Base-by-base conservation (phyloP, 176 grass and related monocot genomes). In the Themeda triandra region DNA sequence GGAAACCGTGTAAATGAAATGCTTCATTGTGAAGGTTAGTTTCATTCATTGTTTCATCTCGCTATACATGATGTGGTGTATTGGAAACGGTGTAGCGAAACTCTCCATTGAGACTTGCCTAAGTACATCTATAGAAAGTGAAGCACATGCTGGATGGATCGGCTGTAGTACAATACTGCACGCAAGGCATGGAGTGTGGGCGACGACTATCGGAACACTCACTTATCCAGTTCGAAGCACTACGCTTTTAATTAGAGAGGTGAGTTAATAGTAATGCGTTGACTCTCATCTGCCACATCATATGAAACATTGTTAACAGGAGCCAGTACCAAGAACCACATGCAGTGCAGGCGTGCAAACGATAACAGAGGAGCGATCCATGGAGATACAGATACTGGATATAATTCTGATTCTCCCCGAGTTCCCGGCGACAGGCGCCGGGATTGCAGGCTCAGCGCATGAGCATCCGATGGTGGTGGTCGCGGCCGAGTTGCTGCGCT, bases 391-490 rank as follows among this genome's bases (percentile, higher is more conserved):
- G 29, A 8, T 25, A 18, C 45, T 19, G 64, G 66, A 69, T 76
- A 33, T 42, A 10, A 59, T 60, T 24, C 56, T 10, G 58, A 60
- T 27, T 62, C 58, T 27, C 58, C n/a, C 53, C 53, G 21, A 23
- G n/a, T 63, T 1, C 53, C 35, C 79, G 35, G 73, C 72, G 79
- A 90, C 84, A 83, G 79, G 35, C 42, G 8, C 67, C 73, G 58
- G 11, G 66, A 78, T 78, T 36, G 19, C 73, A 8, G 79, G 65
- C 54, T 72, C 73, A 45, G 88, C 64, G 83, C 83, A 82, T 90
- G 88, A 71, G 83, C 83, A 78, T 86, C 88, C 83, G 54, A 35
- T 5, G 87, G 70, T 69, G 37, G 68, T 66, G 48, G 19, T 63
- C 63, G 39, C 41, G n/a, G 56, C 10, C n/a, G 58, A 25, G 58